Base-by-base conservation (phyloP, 164 flowering plant species). In the Berberis thunbergii region DNA sequence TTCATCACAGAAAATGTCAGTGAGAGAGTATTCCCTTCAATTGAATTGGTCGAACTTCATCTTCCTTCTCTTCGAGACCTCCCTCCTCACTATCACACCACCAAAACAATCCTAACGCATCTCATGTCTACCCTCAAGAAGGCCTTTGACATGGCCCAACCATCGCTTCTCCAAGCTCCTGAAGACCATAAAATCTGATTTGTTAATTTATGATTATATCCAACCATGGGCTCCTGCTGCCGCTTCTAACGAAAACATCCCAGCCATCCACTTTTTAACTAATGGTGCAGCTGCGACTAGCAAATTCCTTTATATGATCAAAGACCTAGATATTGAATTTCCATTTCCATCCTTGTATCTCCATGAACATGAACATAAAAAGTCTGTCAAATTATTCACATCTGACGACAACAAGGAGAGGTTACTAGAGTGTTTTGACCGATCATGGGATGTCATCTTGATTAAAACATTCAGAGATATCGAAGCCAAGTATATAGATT, bases 101-200 rank as follows among this genome's bases (percentile, higher is more conserved):
- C 74, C 41, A 67, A 70, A 55, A 67, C 71, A 2, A 74, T 78
- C 48, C 80, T 78, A 43, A 70, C 76, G 13, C 73, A 71, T 44
- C 79, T 79, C 64, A 72, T 74, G 74, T 59, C 70, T 45, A 62
- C 77, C 42, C 80, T 79, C 60, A 79, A 69, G 2, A 49, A 41
- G 12, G 78, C 80, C 63, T 67, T 79, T 44, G 76, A 76, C 60
- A 57, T 52, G 49, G 44, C 80, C 10, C 8, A 60, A 42, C 69
- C 78, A 2, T 40, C 70, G n/a, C 43, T 74, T 79, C 70, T 43
- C 48, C 6, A 8, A 68, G 44, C 62, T 79, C 67, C 67, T 79
- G 7, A 46, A 26, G 8, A 10, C 73, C 61, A 54, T 72, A 3
- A 72, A 74, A 1, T 72, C 77, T 2, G 60, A 74, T 12, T 52